Evolutionary conservation across 164 flowering plant genomes (phyloP), one percentile per base, ranked within the genome.

Genomic region (Akebia trifoliata): DNA sequence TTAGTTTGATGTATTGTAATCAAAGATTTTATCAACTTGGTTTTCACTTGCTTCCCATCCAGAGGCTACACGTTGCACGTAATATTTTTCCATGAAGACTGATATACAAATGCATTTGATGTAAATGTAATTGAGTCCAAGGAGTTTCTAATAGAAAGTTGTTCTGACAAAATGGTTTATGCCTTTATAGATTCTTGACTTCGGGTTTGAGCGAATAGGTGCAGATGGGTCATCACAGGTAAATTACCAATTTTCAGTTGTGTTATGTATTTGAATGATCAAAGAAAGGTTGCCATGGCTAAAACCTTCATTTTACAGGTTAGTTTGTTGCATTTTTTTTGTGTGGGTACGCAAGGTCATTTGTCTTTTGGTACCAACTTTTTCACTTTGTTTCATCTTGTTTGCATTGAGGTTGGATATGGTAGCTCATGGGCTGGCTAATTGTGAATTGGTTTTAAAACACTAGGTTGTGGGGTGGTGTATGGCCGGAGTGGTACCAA

Each of bases 201-300:
- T 71, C 47, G 97, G 74, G 24, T 87, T 93, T 77, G 97, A 87
- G 66, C 84, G 97, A 31, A 30, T 93, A 69, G 99, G 97, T 45
- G 97, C 83, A 14, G 70, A 69, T 73, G 89, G 85, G n/a, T n/a
- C n/a, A 48, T 58, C 86, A 45, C 56, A 75, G 97, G 98, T 92
- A 83, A 38, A 55, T 38, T 37, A 21, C 36, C 21, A 24, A 47
- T 14, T 35, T 2, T 12, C 48, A 9, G 29, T 31, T 57, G 22
- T 2, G 25, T 48, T 48, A n/a, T 24, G 38, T 32, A 25, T 7
- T 30, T 31, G 43, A 11, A 22, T 31, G 28, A 17, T 17, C 28
- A 21, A 10, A 30, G n/a, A 25, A 25, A 10, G 2, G 1, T 8
- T 36, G 4, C 32, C 1, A 30, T 37, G 20, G 32, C 9, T 24